A percentile compares a stretch with the other conserved stretches of the same genome.
phyloP scores from a whole-genome alignment of 768 basidiomycete genomes.

The Naganishia kalamii region DNA sequence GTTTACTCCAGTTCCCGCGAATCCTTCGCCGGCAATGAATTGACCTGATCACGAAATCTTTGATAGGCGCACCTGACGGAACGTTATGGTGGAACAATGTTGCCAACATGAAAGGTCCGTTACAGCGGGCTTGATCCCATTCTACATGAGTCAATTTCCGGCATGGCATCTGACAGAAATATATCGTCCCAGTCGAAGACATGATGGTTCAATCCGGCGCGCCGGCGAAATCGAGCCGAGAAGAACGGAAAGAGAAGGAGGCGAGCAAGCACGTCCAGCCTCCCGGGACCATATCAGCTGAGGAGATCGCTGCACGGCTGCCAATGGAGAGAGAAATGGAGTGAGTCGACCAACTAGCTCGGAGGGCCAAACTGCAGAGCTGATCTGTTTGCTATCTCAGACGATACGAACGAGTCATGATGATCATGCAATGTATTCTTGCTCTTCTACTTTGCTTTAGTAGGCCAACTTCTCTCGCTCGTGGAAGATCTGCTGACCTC shows the following conservation, averaged over 20 bases:
- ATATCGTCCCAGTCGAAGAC: conserved; percentile 9
- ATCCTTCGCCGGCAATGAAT: too few species aligned
- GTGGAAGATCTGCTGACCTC: not conserved
- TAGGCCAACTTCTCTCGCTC: not conserved
- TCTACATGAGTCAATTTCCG: not conserved
- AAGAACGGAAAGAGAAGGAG: conserved; percentile 26
- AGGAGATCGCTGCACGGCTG: conserved; percentile 31
- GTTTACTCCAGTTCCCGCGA: not conserved
- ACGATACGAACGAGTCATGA: conserved; percentile 42
- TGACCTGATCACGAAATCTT: not conserved
- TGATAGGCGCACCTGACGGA: conserved; percentile 29
- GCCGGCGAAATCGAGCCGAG: conserved; percentile 16
- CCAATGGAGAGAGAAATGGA: conserved; percentile 39
- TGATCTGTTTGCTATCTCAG: conserved; percentile 19
- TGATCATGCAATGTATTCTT: conserved; percentile 41
- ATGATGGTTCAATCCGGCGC: conserved; percentile 19
- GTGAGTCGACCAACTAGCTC: conserved; percentile 25
- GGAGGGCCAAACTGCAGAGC: not conserved
- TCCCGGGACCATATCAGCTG: conserved; percentile 26
- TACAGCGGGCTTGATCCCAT: not conserved
- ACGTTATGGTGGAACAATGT: conserved; percentile 47
- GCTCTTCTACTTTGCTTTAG: conserved; percentile 37
- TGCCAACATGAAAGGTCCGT: conserved; percentile 36
- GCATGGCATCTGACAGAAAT: not conserved
- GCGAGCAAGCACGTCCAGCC: conserved; percentile 13